These are phyloP conservation scores for Perkinsus chesapeaki DNA, from an alignment of 169 alveolate species.

Conservation along the genomic window DNA sequence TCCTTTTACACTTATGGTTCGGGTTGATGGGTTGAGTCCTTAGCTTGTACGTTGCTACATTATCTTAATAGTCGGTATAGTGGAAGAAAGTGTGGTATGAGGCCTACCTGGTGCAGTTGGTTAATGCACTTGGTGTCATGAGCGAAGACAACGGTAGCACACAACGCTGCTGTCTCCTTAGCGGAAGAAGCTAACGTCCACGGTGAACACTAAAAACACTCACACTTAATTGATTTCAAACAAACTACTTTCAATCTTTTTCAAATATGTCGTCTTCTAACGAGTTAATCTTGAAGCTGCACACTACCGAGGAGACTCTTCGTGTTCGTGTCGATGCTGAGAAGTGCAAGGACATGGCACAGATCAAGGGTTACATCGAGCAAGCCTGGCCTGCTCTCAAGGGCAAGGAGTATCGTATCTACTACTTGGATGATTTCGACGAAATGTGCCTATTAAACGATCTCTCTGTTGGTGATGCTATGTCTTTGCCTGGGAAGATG, in stretches of 20 bases:
- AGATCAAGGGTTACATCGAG: not conserved
- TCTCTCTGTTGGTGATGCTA: not conserved
- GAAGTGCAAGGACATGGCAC: not conserved
- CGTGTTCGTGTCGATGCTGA: not conserved
- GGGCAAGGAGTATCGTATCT: not conserved
- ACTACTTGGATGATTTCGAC: not conserved
- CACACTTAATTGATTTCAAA: not conserved
- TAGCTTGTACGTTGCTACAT: no score
- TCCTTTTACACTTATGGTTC: no score
- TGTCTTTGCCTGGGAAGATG: not conserved
- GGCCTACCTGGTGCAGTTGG: no score
- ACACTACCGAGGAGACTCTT: not conserved
- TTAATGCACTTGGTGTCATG: no score
- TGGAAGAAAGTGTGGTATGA: no score
- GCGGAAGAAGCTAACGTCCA: not conserved
- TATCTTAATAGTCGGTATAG: no score
- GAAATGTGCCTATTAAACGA: not conserved
- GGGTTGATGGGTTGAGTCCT: no score
- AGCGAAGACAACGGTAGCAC: not conserved
- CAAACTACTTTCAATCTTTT: not conserved
- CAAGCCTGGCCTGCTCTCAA: not conserved
- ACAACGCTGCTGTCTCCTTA: not conserved
- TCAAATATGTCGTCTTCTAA: not conserved
- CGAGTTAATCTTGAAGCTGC: not conserved
- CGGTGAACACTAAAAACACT: not conserved